Conservation (phyloP, 2,329 filamentous ascomycete species). For the Aspergillus sp. region DNA sequence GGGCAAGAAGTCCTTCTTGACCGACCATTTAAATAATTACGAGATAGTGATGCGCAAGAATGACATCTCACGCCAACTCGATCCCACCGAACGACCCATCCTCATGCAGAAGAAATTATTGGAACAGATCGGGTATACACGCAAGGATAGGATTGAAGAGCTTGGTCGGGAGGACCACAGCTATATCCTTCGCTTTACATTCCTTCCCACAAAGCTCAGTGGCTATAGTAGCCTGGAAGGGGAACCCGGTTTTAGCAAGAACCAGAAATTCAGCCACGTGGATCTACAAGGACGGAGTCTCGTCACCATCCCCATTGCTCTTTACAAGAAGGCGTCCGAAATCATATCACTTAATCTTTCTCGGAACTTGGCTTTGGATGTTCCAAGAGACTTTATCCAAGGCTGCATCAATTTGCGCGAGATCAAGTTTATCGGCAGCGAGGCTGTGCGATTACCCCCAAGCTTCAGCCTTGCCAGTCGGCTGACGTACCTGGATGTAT, state of each 20-base stretch:
- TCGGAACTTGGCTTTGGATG: slow-evolving; percentile 84
- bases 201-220: slow-evolving; percentile 83
- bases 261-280: slow-evolving; percentile 90
- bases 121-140: slow-evolving; percentile 87
- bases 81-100: slow-evolving; percentile 75
- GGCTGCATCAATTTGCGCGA: slow-evolving; percentile 88
- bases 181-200: slow-evolving; percentile 94
- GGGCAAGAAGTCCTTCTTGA: slow-evolving; percentile 89
- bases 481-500: slow-evolving; percentile 87
- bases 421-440: slow-evolving; percentile 94
- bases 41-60: slow-evolving; percentile 95
- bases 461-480: slow-evolving; percentile 79
- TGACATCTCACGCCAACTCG: slow-evolving; percentile 79
- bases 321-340: slow-evolving; percentile 87
- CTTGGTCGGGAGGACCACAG: slow-evolving; percentile 96
- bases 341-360: slow-evolving; percentile 95
- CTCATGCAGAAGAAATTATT: slow-evolving; percentile 88
- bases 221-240: slow-evolving; percentile 70
- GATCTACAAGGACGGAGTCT: slow-evolving; percentile 88
- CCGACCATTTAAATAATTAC: slow-evolving; percentile 89
- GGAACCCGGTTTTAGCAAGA: slow-evolving; percentile 77
- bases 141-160: slow-evolving; percentile 84
- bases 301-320: slow-evolving; percentile 88
- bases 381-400: slow-evolving; percentile 95
- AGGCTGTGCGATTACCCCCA: slow-evolving; percentile 79